Percentiles rank a stretch among this genome's conserved stretches.
phyloP scores from a whole-genome alignment of 1,284 basidiomycete genomes.

The Heterobasidion parviporum region DNA sequence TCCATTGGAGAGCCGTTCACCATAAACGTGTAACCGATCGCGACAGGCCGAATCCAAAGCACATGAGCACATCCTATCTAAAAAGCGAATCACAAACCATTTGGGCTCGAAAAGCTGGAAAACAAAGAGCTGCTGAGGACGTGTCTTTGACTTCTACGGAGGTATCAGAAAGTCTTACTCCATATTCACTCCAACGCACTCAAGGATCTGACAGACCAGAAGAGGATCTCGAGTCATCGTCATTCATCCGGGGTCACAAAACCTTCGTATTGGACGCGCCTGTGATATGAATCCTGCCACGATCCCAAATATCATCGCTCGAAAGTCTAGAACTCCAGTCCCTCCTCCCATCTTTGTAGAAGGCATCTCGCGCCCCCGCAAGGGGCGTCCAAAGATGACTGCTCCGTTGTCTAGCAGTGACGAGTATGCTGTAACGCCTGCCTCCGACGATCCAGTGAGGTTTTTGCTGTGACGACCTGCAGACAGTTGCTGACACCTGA shows the following conservation, averaged over 20 bases:
- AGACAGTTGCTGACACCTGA: not conserved
- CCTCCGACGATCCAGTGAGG: constrained; percentile 57
- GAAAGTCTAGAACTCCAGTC: constrained; percentile 40
- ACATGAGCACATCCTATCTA: constrained; percentile 64
- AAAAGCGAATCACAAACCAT: constrained; percentile 62
- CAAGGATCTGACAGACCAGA: constrained; percentile 27
- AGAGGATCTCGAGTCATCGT: constrained; percentile 77
- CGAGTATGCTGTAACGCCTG: constrained; percentile 34
- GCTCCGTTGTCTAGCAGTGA: constrained; percentile 23
- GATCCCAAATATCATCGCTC: constrained; percentile 76
- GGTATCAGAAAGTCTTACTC: not conserved
- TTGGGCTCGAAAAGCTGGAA: constrained; percentile 60
- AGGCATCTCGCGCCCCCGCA: constrained; percentile 44
- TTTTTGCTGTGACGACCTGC: not conserved
- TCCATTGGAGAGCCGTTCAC: constrained; percentile 10
- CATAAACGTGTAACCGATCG: not conserved
- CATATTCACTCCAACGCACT: not conserved
- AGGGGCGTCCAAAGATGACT: constrained; percentile 19
- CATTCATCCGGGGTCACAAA: constrained; percentile 90
- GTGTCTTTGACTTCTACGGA: constrained; percentile 7
- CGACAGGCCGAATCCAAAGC: constrained; percentile 60
- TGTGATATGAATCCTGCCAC: constrained; percentile 77
- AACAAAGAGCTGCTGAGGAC: constrained; percentile 27
- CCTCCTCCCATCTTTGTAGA: constrained; percentile 35
- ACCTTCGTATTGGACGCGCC: constrained; percentile 82